These are phyloP conservation scores for Begonia masoniana DNA, from an alignment of 306 rosid genomes.

Conservation along the genomic window DNA sequence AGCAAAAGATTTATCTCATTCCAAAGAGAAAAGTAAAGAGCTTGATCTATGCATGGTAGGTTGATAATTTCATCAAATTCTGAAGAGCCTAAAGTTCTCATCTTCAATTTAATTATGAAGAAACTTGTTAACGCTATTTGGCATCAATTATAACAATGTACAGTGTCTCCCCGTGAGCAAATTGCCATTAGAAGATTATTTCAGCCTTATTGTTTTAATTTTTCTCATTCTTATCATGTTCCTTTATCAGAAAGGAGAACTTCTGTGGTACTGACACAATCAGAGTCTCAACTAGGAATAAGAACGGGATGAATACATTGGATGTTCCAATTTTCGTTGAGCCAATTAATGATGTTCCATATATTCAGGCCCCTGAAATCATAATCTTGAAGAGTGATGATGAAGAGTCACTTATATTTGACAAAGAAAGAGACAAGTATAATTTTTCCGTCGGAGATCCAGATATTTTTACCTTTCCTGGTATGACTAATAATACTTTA, in stretches of 20 bases:
- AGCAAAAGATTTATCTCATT: no score
- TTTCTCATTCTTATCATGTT: not conserved
- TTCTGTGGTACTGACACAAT: slow-evolving; percentile 51
- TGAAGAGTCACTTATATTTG: slow-evolving; percentile 47
- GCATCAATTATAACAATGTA: no score
- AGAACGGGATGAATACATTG: slow-evolving; percentile 47
- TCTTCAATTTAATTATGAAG: no score
- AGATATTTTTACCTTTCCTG: slow-evolving; percentile 53
- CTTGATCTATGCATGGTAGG: no score
- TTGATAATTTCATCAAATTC: no score
- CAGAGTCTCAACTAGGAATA: slow-evolving; percentile 43
- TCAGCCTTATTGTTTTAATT: not conserved
- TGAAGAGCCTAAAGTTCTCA: no score
- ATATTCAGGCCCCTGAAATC: slow-evolving; percentile 42
- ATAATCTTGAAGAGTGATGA: slow-evolving; percentile 46
- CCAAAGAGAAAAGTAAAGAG: no score
- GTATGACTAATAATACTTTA: slow-evolving; percentile 19
- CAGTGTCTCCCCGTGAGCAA: no score
- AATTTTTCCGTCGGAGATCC: slow-evolving; percentile 68
- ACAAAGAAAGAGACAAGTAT: slow-evolving; percentile 48
- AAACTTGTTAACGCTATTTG: no score
- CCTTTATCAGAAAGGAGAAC: slow-evolving; percentile 45
- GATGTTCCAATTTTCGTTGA: slow-evolving; percentile 53
- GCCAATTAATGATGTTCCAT: slow-evolving; percentile 78
- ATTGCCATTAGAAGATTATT: no score